phyloP scores from a whole-genome alignment of 1,284 basidiomycete species.

The Boletus holoroseus region DNA sequence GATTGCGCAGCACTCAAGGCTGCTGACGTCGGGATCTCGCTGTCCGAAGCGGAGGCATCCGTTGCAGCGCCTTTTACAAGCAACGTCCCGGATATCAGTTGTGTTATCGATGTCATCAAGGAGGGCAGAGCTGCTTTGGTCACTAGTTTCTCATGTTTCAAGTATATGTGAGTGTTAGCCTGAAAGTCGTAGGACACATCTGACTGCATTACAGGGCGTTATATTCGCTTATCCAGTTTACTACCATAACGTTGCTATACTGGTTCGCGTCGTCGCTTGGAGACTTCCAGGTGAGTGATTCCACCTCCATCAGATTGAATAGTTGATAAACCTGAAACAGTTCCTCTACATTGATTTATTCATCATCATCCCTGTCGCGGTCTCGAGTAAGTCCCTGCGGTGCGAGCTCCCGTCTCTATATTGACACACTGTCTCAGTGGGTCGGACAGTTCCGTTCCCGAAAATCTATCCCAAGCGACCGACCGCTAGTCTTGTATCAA shows the following conservation, averaged over 20 bases:
- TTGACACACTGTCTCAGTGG: constrained; percentile 58
- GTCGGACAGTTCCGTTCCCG: constrained; percentile 85
- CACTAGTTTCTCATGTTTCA: constrained; percentile 99
- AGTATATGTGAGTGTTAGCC: constrained; percentile 77
- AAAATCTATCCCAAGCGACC: constrained; percentile 87
- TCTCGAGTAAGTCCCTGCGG: constrained; percentile 69
- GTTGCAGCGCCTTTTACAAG: constrained; percentile 99
- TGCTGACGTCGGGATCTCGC: constrained; percentile 94
- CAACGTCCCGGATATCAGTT: constrained; percentile 90
- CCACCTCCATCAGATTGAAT: constrained; percentile 3
- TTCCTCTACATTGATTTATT: constrained; percentile 98
- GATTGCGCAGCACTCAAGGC: constrained; percentile 98
- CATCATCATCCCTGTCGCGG: constrained; percentile 94
- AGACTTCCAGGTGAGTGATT: constrained; percentile 83
- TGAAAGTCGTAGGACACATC: constrained; percentile 1
- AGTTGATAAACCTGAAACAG: constrained; percentile 37
- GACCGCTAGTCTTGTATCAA: constrained; percentile 93
- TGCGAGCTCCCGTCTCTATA: constrained; percentile 1
- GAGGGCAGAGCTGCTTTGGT: constrained; percentile 94
- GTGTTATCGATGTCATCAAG: constrained; percentile 94
- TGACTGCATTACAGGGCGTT: constrained; percentile 56
- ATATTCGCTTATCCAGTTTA: constrained; percentile 89
- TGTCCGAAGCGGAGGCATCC: constrained; percentile 97
- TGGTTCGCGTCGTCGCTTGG: constrained; percentile 94
- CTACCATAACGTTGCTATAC: constrained; percentile 87